A percentile compares a stretch with the other conserved stretches of the same genome.
Conservation (phyloP, 2,329 filamentous ascomycete genomes). For the Meredithiella fracta region DNA sequence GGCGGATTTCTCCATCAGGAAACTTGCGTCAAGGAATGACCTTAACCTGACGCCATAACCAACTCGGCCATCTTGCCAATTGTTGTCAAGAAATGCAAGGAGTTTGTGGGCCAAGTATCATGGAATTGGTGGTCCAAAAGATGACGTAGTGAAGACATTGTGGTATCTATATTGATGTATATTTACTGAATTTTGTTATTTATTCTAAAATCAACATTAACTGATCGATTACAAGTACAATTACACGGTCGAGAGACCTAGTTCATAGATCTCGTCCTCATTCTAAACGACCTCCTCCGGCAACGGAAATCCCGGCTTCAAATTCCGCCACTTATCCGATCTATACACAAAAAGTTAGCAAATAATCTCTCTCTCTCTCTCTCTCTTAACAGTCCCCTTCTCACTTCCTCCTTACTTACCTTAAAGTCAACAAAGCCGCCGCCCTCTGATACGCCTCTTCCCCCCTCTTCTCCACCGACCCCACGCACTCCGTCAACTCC, state of each 20-base stretch:
- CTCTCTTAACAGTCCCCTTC: neutral
- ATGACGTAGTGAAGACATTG: too few species aligned
- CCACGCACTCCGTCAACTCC: conserved; percentile 25
- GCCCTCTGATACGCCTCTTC: conserved; percentile 24
- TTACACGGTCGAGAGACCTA: neutral
- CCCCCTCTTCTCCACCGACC: conserved; percentile 13
- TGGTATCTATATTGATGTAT: neutral
- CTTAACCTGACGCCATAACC: conserved; percentile 24
- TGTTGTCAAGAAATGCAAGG: neutral
- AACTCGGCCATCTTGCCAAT: conserved; percentile 22
- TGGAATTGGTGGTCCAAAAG: too few species aligned
- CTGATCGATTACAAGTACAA: neutral
- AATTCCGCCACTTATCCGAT: conserved; percentile 1
- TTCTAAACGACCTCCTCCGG: neutral
- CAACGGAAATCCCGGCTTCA: conserved; percentile 4
- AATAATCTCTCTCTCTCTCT: too few species aligned
- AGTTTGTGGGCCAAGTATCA: neutral
- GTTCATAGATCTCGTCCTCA: neutral
- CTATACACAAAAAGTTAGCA: neutral
- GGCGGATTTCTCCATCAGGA: conserved; percentile 15
- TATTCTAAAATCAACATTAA: neutral
- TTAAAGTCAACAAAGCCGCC: conserved; percentile 27
- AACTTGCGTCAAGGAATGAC: conserved; percentile 16
- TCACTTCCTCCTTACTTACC: conserved; percentile 20
- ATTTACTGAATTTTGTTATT: neutral